A percentile compares a stretch with the other conserved stretches of the same genome.
phyloP scores from a whole-genome alignment of 83 land plant species.

The Picea engelmannii region DNA sequence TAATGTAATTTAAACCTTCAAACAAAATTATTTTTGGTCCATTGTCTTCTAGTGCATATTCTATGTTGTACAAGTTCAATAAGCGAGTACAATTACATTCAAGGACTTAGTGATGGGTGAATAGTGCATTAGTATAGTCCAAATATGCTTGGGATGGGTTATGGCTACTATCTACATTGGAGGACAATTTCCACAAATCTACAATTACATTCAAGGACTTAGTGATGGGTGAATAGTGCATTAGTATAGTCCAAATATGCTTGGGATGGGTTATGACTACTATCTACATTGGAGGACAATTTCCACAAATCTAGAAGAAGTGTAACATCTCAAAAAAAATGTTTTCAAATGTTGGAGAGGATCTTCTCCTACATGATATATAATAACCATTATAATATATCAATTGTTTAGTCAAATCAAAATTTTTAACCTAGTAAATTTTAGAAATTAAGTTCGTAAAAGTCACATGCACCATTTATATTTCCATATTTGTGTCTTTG shows the following conservation, averaged over 20 bases:
- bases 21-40: too few species aligned
- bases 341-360: constrained; percentile 58
- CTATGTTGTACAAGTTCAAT: neutral
- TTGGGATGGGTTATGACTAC: constrained; percentile 87
- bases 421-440: neutral
- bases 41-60: too few species aligned
- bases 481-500: neutral
- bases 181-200: constrained; percentile 73
- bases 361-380: constrained; percentile 87
- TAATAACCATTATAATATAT: constrained; percentile 23
- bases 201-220: neutral
- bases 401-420: neutral
- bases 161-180: constrained; percentile 88
- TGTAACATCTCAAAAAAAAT: constrained; percentile 8
- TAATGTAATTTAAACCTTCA: too few species aligned
- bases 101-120: neutral
- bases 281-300: constrained; percentile 80
- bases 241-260: constrained; percentile 19
- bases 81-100: neutral
- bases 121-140: neutral
- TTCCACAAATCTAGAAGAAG: constrained; percentile 75
- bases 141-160: constrained; percentile 65
- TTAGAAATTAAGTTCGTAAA: neutral
- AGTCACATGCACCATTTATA: neutral
- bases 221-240: neutral